Percentiles rank a stretch among this genome's conserved stretches.
These are phyloP conservation scores for Penicillium sp. DNA, from an alignment of 2,329 filamentous ascomycete genomes.

Conservation along the genomic window DNA sequence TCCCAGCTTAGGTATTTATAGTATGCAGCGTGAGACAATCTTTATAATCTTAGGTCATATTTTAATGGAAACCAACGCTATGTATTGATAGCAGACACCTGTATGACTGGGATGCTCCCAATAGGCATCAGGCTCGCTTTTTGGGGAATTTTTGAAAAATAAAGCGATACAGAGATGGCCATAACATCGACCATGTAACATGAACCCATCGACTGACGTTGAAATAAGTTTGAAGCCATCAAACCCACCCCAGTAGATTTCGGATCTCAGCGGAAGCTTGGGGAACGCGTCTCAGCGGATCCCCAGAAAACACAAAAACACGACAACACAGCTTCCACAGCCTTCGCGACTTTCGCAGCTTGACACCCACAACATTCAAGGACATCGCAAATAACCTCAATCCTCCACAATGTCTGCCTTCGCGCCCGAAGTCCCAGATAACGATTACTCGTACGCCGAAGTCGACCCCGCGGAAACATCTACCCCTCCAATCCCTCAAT, in stretches of 20 bases:
- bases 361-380: not conserved
- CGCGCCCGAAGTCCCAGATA: slow-evolving; percentile 16
- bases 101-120: not conserved
- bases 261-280: not conserved
- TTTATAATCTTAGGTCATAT: too few relatives aligned
- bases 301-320: not conserved
- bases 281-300: slow-evolving; percentile 3
- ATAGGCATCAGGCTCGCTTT: not conserved
- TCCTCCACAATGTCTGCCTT: slow-evolving; percentile 17
- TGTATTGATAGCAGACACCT: not conserved
- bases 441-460: slow-evolving; percentile 16
- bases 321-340: not conserved
- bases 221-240: not conserved
- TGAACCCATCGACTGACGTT: not conserved
- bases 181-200: not conserved
- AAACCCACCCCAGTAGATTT: not conserved
- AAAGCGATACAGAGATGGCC: not conserved
- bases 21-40: not conserved
- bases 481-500: slow-evolving; percentile 14
- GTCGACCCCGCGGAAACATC: slow-evolving; percentile 14
- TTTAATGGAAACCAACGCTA: not conserved
- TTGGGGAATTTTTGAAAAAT: not conserved
- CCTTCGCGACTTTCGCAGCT: not conserved
- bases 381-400: not conserved
- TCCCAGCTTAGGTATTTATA: not conserved